These are phyloP conservation scores for Beverwykella pulmonaria DNA, from an alignment of 495 filamentous ascomycete species.

Conservation along the genomic window DNA sequence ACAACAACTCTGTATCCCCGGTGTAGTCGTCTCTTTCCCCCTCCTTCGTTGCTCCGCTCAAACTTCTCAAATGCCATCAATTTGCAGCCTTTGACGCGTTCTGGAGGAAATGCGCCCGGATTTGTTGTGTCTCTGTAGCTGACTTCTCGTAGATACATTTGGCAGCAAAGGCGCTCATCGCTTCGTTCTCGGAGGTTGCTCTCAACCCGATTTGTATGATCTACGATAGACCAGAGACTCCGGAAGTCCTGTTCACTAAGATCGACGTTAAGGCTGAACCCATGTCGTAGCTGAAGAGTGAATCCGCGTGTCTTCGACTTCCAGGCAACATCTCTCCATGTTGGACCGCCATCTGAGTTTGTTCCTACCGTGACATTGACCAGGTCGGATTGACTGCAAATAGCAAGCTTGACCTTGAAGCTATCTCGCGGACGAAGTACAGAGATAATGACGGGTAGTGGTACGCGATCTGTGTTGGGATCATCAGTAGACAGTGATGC, in stretches of 20 bases:
- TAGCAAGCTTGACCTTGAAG: conserved; percentile 65
- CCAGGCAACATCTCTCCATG: conserved; percentile 82
- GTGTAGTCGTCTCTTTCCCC: conserved; percentile 67
- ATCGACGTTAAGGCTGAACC: conserved; percentile 67
- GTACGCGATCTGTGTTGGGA: conserved; percentile 61
- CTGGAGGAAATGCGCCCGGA: conserved; percentile 69
- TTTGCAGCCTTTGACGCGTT: conserved; percentile 68
- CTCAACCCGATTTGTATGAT: conserved; percentile 75
- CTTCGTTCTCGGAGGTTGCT: conserved; percentile 63
- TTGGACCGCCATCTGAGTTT: conserved; percentile 66
- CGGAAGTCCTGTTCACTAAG: conserved; percentile 74
- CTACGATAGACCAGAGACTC: conserved; percentile 75
- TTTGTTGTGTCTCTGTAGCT: conserved; percentile 73
- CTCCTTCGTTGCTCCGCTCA: conserved; percentile 63
- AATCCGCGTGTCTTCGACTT: conserved; percentile 62
- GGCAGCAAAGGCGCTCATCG: conserved; percentile 68
- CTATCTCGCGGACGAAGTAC: conserved; percentile 69
- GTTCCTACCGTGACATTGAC: conserved; percentile 74
- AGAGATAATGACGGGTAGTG: conserved; percentile 72
- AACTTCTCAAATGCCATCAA: conserved; percentile 72
- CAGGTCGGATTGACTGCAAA: conserved; percentile 74
- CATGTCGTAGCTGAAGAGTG: conserved; percentile 66
- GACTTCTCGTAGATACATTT: conserved; percentile 66
- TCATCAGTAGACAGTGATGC: conserved; percentile 70
- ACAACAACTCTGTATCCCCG: conserved; percentile 75